Evolutionary conservation across 2,329 filamentous ascomycete genomes (phyloP).

Genomic region (Penicillium paneum): DNA sequence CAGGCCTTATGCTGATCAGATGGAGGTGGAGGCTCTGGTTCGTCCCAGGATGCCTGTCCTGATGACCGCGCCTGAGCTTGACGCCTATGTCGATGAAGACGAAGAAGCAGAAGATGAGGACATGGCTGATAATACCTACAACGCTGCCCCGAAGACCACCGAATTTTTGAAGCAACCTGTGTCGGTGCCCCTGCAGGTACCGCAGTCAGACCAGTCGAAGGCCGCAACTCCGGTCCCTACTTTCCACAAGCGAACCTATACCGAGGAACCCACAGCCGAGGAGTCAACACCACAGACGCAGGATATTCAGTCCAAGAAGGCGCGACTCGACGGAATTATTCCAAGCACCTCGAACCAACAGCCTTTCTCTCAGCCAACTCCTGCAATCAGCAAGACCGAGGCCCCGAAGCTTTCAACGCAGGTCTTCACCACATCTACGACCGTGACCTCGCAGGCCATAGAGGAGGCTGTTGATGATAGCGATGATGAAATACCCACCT

Average conservation of each 20-base stretch:
- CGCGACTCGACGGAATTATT: conserved; percentile 28
- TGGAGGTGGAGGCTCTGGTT: conserved; percentile 68
- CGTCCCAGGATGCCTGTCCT: conserved; percentile 52
- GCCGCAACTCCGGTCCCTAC: conserved; percentile 6
- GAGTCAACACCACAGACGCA: conserved; percentile 6
- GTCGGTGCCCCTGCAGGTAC: conserved; percentile 14
- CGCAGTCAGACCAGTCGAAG: conserved; percentile 12
- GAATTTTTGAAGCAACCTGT: conserved; percentile 27
- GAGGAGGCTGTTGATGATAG: conserved; percentile 39
- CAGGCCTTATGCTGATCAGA: conserved; percentile 60
- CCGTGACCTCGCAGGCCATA: conserved; percentile 5
- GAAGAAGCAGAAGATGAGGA: conserved; percentile 34
- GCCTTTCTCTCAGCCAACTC: conserved; percentile 8
- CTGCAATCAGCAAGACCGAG: conserved; percentile 9
- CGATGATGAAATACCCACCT: conserved; percentile 50
- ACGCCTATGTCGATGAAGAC: conserved; percentile 25
- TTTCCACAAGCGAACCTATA: conserved; percentile 29
- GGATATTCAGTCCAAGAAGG: conserved; percentile 29
- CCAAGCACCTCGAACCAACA: conserved; percentile 1
- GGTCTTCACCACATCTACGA: conserved; percentile 8
- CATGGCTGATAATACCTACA: conserved; percentile 11
- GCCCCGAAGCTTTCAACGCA: conserved; percentile 7
- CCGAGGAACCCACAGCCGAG: conserved; percentile 22
- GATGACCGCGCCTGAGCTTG: conserved; percentile 30
- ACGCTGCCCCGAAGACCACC: conserved; percentile 15